These are phyloP conservation scores for Aureobasidium subglaciale DNA, from an alignment of 2,329 filamentous ascomycete species.

Conservation along the genomic window DNA sequence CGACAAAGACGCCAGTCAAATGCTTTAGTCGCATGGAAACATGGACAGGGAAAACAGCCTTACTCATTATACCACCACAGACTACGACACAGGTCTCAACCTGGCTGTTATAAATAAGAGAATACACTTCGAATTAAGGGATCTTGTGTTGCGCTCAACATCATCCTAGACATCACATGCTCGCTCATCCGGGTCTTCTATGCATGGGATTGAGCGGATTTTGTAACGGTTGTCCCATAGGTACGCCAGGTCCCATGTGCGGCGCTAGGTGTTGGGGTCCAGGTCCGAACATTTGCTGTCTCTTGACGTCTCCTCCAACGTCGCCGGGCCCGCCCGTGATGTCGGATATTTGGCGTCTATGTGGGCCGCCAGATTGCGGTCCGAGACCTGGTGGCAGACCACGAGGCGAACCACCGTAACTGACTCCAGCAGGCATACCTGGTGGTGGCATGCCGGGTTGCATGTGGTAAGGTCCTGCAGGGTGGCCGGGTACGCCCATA, in stretches of 20 bases:
- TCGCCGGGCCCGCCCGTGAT: slow-evolving; percentile 49
- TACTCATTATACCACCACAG: not conserved
- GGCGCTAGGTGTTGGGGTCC: slow-evolving; percentile 15
- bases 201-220: slow-evolving; percentile 45
- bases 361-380: slow-evolving; percentile 30
- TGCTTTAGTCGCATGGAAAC: not conserved
- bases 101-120: not conserved
- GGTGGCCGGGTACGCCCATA: slow-evolving; percentile 32
- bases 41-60: not conserved
- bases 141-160: not conserved
- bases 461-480: slow-evolving; percentile 32
- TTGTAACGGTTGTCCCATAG: slow-evolving; percentile 33
- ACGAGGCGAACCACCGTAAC: slow-evolving; percentile 35
- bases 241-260: slow-evolving; percentile 20
- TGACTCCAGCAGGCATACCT: slow-evolving; percentile 23
- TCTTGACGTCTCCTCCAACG: slow-evolving; percentile 46
- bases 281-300: slow-evolving; percentile 50
- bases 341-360: slow-evolving; percentile 55
- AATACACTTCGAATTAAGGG: not conserved
- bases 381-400: slow-evolving; percentile 27
- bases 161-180: not conserved
- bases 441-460: slow-evolving; percentile 18
- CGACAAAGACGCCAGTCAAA: not conserved
- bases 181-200: slow-evolving; percentile 33
- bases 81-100: not conserved